phyloP scores from a whole-genome alignment of 2,329 filamentous ascomycete genomes.

The Aphanoascus verrucosus region DNA sequence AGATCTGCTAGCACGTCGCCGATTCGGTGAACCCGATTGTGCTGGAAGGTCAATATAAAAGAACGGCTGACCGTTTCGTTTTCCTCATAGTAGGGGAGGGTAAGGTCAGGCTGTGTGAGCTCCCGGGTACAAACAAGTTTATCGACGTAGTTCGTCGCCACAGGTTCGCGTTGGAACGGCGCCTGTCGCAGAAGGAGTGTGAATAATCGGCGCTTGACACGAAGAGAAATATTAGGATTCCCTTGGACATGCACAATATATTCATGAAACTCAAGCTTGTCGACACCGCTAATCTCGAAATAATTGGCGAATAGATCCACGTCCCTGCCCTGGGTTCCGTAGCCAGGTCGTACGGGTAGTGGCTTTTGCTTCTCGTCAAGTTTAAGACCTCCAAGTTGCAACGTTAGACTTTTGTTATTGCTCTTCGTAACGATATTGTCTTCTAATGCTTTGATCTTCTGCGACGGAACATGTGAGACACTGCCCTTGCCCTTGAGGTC shows the following conservation, averaged over 20 bases:
- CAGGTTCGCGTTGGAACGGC: slow-evolving; percentile 19
- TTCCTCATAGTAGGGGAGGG: slow-evolving; percentile 28
- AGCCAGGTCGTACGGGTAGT: slow-evolving; percentile 26
- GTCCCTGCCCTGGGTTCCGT: slow-evolving; percentile 24
- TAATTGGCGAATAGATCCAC: slow-evolving; percentile 32
- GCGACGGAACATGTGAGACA: background rate
- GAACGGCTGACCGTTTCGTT: slow-evolving; percentile 22
- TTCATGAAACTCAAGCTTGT: slow-evolving; percentile 28
- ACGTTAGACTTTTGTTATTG: slow-evolving; percentile 1
- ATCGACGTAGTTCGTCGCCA: slow-evolving; percentile 34
- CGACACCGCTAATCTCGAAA: slow-evolving; percentile 27
- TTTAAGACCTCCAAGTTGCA: slow-evolving; percentile 17
- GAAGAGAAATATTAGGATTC: slow-evolving; percentile 22
- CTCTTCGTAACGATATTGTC: slow-evolving; percentile 6
- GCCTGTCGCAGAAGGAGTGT: slow-evolving; percentile 34
- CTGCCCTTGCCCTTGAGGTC: background rate
- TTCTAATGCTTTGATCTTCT: slow-evolving; percentile 5
- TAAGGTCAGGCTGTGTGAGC: slow-evolving; percentile 18
- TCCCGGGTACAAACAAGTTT: slow-evolving; percentile 28
- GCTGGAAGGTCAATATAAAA: slow-evolving; percentile 28
- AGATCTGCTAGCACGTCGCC: slow-evolving; percentile 39
- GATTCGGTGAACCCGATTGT: slow-evolving; percentile 20
- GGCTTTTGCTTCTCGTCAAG: background rate
- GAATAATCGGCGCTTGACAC: slow-evolving; percentile 40
- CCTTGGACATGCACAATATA: slow-evolving; percentile 32